Evolutionary conservation across 352 stramenopile genomes (phyloP), one percentile per base, ranked within the genome.

Genomic region (Phytopythium vexans): DNA sequence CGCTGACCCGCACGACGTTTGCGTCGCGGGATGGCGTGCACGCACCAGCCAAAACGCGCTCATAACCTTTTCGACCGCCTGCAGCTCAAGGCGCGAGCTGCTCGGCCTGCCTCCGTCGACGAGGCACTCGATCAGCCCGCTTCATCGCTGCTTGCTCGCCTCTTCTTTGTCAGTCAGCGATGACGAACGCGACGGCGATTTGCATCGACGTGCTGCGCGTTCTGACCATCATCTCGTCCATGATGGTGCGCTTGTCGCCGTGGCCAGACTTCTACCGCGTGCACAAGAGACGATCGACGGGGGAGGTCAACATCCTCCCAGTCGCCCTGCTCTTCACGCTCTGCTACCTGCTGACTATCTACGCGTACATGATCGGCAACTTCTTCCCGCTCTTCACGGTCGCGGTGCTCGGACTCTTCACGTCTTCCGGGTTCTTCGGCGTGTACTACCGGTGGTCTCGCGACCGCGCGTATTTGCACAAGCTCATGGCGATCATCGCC

Each of bases 321-420:
- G 59, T 66, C 36, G 58, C 66, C 32, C 14, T 67, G 33, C 50
- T 74, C 11, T 74, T 63, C 38, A 43, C 60, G 35, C 67, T 66
- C 37, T 70, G 65, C 61, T 67, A 65, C 35, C 39, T 66, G 34
- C 12, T 72, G 40, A 58, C 56, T 33, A 67, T 70, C 37, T 85
- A 85, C 50, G 68, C 65, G 15, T 78, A 74, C 58, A 54, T 64
- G 38, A 69, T 72, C 8, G 42, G 64, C 27, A 65, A 72, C 42
- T 71, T 73, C 55, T 73, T 85, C 35, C 74, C 70, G 33, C 57
- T 82, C 4, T 74, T 79, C 35, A 45, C 64, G 16, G 78, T 67
- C 10, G 67, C 62, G 11, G 49, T 60, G 10, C 51, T 80, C 5
- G 74, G 70, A 1, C 55, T 61, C 15, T 43, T 71, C 34, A 49